Conservation (phyloP, 2,329 filamentous ascomycete species). For the Cadophora luteo-olivacea region DNA sequence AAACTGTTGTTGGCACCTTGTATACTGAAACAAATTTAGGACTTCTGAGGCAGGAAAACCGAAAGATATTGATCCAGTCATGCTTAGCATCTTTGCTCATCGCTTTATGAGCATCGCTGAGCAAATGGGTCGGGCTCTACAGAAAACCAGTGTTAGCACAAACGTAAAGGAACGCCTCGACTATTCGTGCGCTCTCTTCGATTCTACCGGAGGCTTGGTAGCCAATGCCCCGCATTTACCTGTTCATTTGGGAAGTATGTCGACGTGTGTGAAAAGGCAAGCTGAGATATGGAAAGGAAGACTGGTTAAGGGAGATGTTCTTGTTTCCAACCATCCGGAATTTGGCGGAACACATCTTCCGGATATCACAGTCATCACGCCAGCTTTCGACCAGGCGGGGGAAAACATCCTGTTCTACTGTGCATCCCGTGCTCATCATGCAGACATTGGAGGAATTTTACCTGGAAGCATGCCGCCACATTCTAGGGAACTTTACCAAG, state of each 20-base stretch:
- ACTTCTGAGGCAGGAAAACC: slow-evolving; percentile 44
- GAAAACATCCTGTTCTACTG: slow-evolving; percentile 83
- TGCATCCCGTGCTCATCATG: slow-evolving; percentile 75
- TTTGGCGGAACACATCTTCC: slow-evolving; percentile 85
- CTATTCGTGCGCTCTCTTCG: slow-evolving; percentile 84
- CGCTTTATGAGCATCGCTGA: slow-evolving; percentile 87
- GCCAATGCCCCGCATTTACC: slow-evolving; percentile 83
- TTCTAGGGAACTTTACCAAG: slow-evolving; percentile 69
- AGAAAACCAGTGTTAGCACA: slow-evolving; percentile 81
- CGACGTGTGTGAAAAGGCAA: slow-evolving; percentile 67
- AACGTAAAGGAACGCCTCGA: slow-evolving; percentile 85
- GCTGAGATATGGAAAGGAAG: slow-evolving; percentile 82
- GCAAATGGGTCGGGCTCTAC: slow-evolving; percentile 80
- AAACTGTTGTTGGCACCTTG: background rate
- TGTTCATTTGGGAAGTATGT: slow-evolving; percentile 73
- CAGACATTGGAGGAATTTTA: slow-evolving; percentile 83
- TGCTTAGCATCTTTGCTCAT: slow-evolving; percentile 80
- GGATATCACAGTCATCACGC: slow-evolving; percentile 82
- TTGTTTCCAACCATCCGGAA: slow-evolving; percentile 85
- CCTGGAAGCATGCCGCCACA: slow-evolving; percentile 83
- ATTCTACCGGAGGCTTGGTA: slow-evolving; percentile 76
- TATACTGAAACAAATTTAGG: slow-evolving; percentile 18
- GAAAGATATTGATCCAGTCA: slow-evolving; percentile 72
- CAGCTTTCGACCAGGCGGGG: slow-evolving; percentile 70
- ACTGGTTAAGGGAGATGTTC: slow-evolving; percentile 78